Evolutionary conservation across 257 asterid genomes (phyloP), one percentile per base, ranked within the genome.

Genomic region (Jacaranda copaia): DNA sequence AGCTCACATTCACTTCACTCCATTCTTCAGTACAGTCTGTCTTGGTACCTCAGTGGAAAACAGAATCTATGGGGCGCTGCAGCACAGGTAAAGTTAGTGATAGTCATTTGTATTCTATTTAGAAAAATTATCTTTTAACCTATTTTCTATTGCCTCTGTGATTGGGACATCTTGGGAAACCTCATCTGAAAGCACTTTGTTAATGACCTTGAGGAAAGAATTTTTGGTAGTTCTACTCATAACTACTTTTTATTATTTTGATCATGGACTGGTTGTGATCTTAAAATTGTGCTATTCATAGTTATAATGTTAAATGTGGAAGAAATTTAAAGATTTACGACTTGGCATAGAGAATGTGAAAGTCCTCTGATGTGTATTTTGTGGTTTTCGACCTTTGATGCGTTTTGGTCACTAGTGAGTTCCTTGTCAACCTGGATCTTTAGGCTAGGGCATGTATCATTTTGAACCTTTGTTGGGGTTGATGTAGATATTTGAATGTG

Each of bases 11-110:
- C 91, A 3, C 87, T 77, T 67, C 76, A 77, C 16, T 84, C 92
- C 72, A 86, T 88, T 77, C 90, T 91, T 13, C 91, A 93, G 77
- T 85, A 77, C 78, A 81, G 89, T 77, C 83, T 85, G 58, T 91
- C 93, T 66, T 95, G 99, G 99, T 95, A 93, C 87, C 79, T 80
- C 79, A 90, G 89, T 75, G 88, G 76, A 49, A 86, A 88, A 63
- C 92, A 86, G 64, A 86, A 80, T 62, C 81, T 91, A n/a, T 88
- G 96, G 96, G 86, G 91, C 82, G 87, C 97, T 52, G 94, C 97
- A 71, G 99, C 98, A 75, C 98, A 91, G 98, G 98, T 93, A 81
- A 74, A 60, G 40, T 69, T 63, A 38, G 16, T 51, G 2, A 25
- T 25, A 16, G 7, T 32, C 12, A 38, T 39, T 42, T 49, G 19